Base-by-base conservation (phyloP, 208 protist species). In the Leishmania guyanensis region DNA sequence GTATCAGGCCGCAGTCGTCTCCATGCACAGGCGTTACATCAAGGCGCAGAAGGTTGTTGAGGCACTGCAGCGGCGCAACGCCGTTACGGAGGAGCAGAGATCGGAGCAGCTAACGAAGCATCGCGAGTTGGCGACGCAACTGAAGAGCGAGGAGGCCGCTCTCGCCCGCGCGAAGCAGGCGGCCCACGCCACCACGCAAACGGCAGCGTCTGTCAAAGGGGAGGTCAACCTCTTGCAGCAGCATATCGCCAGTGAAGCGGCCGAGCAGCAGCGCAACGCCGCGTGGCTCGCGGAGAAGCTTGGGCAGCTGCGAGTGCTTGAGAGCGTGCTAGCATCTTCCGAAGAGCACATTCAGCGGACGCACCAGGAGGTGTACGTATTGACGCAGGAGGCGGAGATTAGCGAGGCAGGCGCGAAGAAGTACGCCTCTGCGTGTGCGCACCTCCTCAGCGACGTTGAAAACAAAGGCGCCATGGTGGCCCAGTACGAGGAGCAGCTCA, bases 381-480 rank as follows among this genome's bases (percentile, higher is more conserved):
- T 99, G 9, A 91, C 98, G 80, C 92, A 98, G 76, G 96, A 99
- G 78, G 91, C 93, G 48, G 85, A 97, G 75, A 51, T 86, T 64
- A 98, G 97, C 84, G 89, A 94, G 58, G 79, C 92, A 17, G 80
- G 98, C 53, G 89, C 93, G 8, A 91, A 94, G 53, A 78, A 91
- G 16, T 86, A 90, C 72, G 88, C 87, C 3, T 76, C 91, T 5
- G 88, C 92, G 70, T 96, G 93, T 65, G 85, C 92, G 5, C 93
- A 94, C 78, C 89, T 96, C 36, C 84, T 99, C 70, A 90, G 97
- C 74, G 95, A 99, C 71, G 85, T 99, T 3, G 94, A 98, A 75
- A 82, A 91, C 14, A 77, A 91, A 26, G 92, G 99, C 56, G 76
- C 87, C 54, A 89, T 94, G 80, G 86, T 98, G 58, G 80, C 84